Evolutionary conservation across 805 yeast species (phyloP), one percentile per base, ranked within the genome.

Genomic region (Millerozyma miso): DNA sequence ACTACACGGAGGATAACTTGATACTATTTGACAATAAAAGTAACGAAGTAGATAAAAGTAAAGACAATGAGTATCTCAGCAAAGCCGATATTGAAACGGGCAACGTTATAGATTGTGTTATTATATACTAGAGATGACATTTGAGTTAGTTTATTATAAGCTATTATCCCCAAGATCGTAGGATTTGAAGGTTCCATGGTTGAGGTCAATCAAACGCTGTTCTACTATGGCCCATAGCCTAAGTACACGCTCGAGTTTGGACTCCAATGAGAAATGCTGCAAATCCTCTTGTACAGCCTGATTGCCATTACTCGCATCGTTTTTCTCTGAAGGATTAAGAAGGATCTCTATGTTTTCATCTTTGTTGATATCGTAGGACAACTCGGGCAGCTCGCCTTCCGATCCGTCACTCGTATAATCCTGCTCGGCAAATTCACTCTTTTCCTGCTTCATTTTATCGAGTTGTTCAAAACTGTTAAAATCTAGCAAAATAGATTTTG

Each of bases 181-280:
- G 17, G 60, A 44, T 43, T 60, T 62, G 31, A 53, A 56, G n/a
- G 53, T 47, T 16, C 52, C 58, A 16, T 61, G 45, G 38, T 59
- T 58, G 48, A 65, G 52, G 41, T 65, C 68, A 40, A 68, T 61
- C 35, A 79, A 55, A 54, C 75, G 62, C 52, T 77, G 77, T 53
- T 81, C 87, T 6, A 84, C 77, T 69, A 85, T 79, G 2, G 75
- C 69, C 85, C 85, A 82, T 37, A 83, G 54, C 53, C 79, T 78
- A 39, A 81, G 67, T 19, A 83, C 63, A 42, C 77, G 73, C 48
- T 80, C 79, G 44, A 83, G 60, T 36, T 61, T 64, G 4, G 73
- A 75, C 58, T 62, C 73, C 16, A 60, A 47, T 10, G 59, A 48
- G 16, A 61, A 47, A 12, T 51, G 53, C 19, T 52, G 55, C 29